Base-by-base conservation (phyloP, 805 yeast genomes). In the Zygotorulaspora florentina region DNA sequence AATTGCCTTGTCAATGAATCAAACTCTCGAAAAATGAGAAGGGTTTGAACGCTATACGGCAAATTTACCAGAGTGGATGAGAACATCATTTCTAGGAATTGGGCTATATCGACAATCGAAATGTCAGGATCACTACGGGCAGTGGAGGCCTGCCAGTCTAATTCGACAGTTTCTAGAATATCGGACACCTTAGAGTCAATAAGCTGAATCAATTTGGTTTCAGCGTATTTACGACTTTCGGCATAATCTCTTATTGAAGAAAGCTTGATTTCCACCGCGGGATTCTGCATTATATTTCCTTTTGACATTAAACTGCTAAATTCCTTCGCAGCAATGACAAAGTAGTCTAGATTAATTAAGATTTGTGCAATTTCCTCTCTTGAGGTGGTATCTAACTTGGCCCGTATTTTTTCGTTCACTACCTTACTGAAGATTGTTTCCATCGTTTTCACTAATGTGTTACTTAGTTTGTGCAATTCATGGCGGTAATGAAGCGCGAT, bases 311-410 rank as follows among this genome's bases (percentile, higher is more conserved):
- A 53, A 25, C 55, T 55, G 46, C 76, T 74, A 40, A 91, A 73
- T 61, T 85, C 89, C 42, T 72, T 71, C 8, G 90, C 77, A 45
- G 95, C 87, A 55, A 74, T 80, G 35, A 86, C 74, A 63, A 90
- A 91, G 62, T 86, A 87, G 61, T 91, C 96, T 57, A 91, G 70
- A 62, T 93, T 89, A 47, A 93, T 84, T 54, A 87, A 73, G 54
- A 87, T 87, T 69, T 93, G 98, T 0, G 96, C 84, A 23, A 88
- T 77, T 54, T 88, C 90, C 65, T 91, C 98, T 59, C 95, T 86
- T 51, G 89, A 85, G 10, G 83, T 78, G 2, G 89, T 75, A 53
- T 79, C 76, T 40, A 85, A 74, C 49, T 81, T 80, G 11, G 75
- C 73, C 46, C 77, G 74, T 39, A 86, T 77, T 48, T 82, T 79